Conservation (phyloP, 2,329 filamentous ascomycete species). For the Cryoendolithus antarcticus region DNA sequence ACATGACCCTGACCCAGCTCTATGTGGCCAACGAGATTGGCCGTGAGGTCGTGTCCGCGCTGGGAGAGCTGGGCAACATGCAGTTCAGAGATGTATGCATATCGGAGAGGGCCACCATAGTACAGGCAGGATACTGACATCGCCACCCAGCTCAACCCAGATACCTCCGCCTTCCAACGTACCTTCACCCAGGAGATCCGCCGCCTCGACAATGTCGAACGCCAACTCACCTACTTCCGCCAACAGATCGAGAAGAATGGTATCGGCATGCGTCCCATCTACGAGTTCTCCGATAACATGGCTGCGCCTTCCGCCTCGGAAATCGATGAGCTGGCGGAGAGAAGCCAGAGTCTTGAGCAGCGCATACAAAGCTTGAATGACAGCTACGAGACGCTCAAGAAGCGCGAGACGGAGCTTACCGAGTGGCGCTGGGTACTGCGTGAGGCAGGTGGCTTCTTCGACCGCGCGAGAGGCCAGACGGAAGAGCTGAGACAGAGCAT, state of each 20-base stretch:
- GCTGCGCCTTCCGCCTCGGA: conserved; percentile 83
- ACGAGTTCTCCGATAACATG: conserved; percentile 72
- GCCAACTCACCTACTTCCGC: conserved; percentile 93
- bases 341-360: conserved; percentile 84
- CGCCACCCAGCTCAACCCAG: conserved; percentile 64
- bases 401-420: conserved; percentile 87
- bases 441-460: conserved; percentile 95
- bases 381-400: conserved; percentile 97
- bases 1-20: conserved; percentile 99
- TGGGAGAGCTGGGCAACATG: conserved; percentile 90
- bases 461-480: conserved; percentile 87
- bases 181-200: conserved; percentile 97
- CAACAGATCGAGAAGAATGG: conserved; percentile 87
- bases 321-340: conserved; percentile 89
- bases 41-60: conserved; percentile 87
- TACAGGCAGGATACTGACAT: conserved; percentile 9
- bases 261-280: conserved; percentile 77
- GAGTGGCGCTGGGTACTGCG: conserved; percentile 98
- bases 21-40: conserved; percentile 99
- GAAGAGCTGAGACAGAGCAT: conserved; percentile 90
- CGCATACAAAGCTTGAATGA: conserved; percentile 86
- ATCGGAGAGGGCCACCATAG: background rate
- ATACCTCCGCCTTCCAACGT: conserved; percentile 87
- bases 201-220: conserved; percentile 92
- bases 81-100: conserved; percentile 86